Base-by-base conservation (phyloP, 1,284 basidiomycete species). In the Microbotryum silenes-acaulis region DNA sequence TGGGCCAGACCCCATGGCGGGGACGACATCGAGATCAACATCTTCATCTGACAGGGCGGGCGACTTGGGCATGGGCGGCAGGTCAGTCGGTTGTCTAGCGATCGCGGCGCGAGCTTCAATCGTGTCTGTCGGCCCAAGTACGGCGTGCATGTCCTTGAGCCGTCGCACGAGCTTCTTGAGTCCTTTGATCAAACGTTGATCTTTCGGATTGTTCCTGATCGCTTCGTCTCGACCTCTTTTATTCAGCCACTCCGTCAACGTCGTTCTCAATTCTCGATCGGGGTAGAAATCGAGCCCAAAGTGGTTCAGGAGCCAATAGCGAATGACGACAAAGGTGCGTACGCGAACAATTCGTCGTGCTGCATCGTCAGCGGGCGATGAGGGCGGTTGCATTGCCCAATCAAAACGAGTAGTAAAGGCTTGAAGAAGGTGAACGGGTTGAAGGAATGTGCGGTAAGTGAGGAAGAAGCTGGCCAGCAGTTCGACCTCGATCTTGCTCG, bases 301-400 rank as follows among this genome's bases (percentile, higher is more conserved):
- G 74, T 91, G 91, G 12, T 88, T 89, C 69, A 88, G 77, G 44
- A 91, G 74, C 89, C 90, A 91, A 72, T 88, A 89, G 53, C 88
- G 81, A 57, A 91, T 83, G 9, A 88, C 88, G 31, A 89, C 87
- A 74, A 90, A 91, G 20, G 89, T 91, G 71, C 90, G 79, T 14
- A 91, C 87, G 47, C 88, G 82, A 29, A 90, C 88, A 58, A 91
- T 85, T 57, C 85, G 80, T 60, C 85, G 79, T 45, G 83, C 81
- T 60, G 80, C 80, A 63, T 88, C 70, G 42, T 69, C 68, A 8
- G 81, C 77, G n/a, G 57, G 57, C 21, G 61, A 47, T 2, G 55
- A 23, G 3, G 59, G 42, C 0, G 56, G 52, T 14, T 23, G 25
- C 60, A 91, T 77, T 5, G 89, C 84, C 90, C 89, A 92, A 72